Base-by-base conservation (phyloP, 768 basidiomycete genomes). In the Suillus alpinus region DNA sequence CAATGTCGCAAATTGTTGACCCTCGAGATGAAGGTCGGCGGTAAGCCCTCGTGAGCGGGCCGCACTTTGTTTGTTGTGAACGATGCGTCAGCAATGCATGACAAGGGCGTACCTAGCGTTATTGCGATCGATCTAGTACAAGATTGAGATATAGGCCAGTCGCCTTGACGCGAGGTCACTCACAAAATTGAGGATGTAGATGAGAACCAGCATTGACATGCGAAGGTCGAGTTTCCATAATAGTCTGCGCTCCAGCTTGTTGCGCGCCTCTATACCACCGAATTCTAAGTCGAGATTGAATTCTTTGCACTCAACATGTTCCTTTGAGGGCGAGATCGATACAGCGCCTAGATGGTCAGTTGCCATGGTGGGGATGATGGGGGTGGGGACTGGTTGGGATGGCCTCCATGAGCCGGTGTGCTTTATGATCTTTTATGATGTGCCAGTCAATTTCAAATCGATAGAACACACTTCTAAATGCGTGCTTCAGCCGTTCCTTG, bases 31-130 rank as follows among this genome's bases (percentile, higher is more conserved):
- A 20, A 92, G 77, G 68, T 90, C 88, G 39, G 77, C 72, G 66
- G 87, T 82, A 60, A 91, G 84, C 0, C 89, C 91, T 31, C 23
- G 23, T 47, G 87, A 74, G 55, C 91, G 80, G 23, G 89, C 90
- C 13, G 86, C 88, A 47, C 89, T 89, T 61, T 4, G 14, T 49
- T 2, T 57, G 64, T 56, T 20, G 46, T 59, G 23, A 12, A 29
- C 4, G 6, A 6, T 18, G 6, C 36, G 9, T 43, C 16, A 5
- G 14, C 10, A 9, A 8, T 41, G 36, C 53, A 53, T 36, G 29
- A 43, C 23, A 61, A 20, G 34, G 26, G 69, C 77, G 63, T 72
- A 87, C 86, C 81, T 73, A 39, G 81, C 86, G 70, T 88, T 89
- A 66, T 89, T 91, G 49, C 88, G 79, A 68, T 91, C 88, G 59